phyloP scores from a whole-genome alignment of 352 stramenopile genomes.

The Globisporangium nodosum region DNA sequence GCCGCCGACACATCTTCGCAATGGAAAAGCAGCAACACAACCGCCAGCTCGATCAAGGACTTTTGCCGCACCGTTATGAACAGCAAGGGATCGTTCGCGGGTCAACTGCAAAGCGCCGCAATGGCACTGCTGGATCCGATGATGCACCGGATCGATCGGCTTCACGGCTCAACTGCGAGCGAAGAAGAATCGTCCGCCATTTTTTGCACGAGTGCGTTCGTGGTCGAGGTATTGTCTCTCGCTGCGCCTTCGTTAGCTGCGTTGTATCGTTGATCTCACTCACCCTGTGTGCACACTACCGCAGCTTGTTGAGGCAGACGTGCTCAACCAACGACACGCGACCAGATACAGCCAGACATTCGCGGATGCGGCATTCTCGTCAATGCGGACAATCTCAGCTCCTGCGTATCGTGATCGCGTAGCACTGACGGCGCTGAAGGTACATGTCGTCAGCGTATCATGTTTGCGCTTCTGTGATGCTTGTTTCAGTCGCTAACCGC shows the following conservation, averaged over 20 bases:
- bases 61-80: slow-evolving; percentile 23
- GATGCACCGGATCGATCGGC: slow-evolving; percentile 9
- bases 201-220: slow-evolving; percentile 6
- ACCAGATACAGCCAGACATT: slow-evolving; percentile 9
- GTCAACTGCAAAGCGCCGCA: slow-evolving; percentile 18
- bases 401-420: slow-evolving; percentile 8
- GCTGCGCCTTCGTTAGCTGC: background rate
- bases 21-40: slow-evolving; percentile 11
- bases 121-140: slow-evolving; percentile 17
- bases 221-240: slow-evolving; percentile 8
- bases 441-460: slow-evolving; percentile 8
- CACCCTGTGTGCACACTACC: background rate
- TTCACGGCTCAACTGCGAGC: background rate
- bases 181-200: slow-evolving; percentile 1
- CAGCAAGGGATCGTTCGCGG: slow-evolving; percentile 12
- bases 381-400: slow-evolving; percentile 2
- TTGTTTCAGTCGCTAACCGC: background rate
- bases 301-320: slow-evolving; percentile 10
- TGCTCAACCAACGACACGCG: background rate
- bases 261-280: background rate
- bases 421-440: slow-evolving; percentile 18
- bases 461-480: slow-evolving; percentile 13
- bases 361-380: slow-evolving; percentile 5
- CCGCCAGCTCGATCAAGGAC: slow-evolving; percentile 18
- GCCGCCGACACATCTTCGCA: slow-evolving; percentile 2